Conservation (phyloP, 306 rosid species). For the Urtica urens region DNA sequence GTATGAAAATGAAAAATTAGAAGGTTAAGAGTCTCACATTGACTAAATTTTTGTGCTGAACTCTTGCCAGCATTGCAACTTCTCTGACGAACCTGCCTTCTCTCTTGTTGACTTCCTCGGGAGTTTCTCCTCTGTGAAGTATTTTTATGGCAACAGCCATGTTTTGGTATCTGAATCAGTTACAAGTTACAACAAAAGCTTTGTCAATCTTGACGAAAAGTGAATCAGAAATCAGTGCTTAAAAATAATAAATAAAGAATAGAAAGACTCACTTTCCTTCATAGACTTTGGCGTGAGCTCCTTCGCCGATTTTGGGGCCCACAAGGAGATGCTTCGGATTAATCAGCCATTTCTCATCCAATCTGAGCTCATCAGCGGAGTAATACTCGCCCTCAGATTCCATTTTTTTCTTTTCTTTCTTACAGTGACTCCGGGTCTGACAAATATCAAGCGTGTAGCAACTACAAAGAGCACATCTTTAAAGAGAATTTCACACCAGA, state of each 20-base stretch:
- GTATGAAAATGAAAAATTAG: not conserved
- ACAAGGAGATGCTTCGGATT: slow-evolving; percentile 75
- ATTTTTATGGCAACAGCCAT: slow-evolving; percentile 82
- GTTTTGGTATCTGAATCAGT: slow-evolving; percentile 56
- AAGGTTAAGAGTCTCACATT: slow-evolving; percentile 41
- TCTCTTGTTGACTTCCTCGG: slow-evolving; percentile 60
- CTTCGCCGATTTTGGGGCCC: slow-evolving; percentile 87
- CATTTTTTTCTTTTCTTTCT: slow-evolving; percentile 22
- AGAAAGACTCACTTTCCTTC: slow-evolving; percentile 78
- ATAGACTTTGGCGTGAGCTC: slow-evolving; percentile 93
- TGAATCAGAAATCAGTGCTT: not conserved
- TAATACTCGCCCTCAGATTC: slow-evolving; percentile 71
- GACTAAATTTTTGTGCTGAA: slow-evolving; percentile 85
- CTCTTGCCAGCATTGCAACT: slow-evolving; percentile 81
- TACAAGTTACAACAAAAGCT: slow-evolving; percentile 14
- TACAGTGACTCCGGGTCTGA: no score
- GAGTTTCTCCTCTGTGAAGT: slow-evolving; percentile 66
- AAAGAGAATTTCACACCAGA: slow-evolving; percentile 13
- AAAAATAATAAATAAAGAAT: not conserved
- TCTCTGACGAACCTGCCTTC: slow-evolving; percentile 83
- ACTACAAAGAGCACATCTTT: slow-evolving; percentile 9
- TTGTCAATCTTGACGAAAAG: slow-evolving; percentile 10
- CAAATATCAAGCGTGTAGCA: no score
- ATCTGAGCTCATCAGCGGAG: slow-evolving; percentile 67
- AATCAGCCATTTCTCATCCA: slow-evolving; percentile 73